A percentile compares a stretch with the other conserved stretches of the same genome.
These are phyloP conservation scores for Sporobolomyces roseus DNA, from an alignment of 768 basidiomycete species.

Conservation along the genomic window DNA sequence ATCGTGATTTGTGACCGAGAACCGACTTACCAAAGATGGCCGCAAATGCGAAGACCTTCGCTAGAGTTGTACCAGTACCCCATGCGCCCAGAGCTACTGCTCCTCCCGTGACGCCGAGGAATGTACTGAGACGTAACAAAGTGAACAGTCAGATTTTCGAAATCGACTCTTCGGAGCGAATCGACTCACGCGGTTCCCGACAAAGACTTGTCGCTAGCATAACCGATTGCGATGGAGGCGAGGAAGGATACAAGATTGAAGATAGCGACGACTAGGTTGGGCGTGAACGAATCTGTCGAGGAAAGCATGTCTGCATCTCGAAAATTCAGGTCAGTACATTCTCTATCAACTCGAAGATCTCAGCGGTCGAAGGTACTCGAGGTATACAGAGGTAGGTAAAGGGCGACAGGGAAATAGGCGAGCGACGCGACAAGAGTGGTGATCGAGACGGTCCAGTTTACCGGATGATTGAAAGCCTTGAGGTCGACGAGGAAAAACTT, in stretches of 20 bases:
- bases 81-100: conserved; percentile 16
- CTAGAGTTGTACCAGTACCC: background rate
- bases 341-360: too few species aligned
- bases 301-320: too few species aligned
- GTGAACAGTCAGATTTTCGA: too few species aligned
- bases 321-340: too few species aligned
- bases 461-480: conserved; percentile 6
- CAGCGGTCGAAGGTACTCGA: too few species aligned
- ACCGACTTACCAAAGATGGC: conserved; percentile 13
- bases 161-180: too few species aligned
- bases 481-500: conserved; percentile 4
- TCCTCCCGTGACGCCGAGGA: conserved; percentile 7
- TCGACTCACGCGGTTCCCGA: background rate
- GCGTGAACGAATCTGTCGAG: too few species aligned
- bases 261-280: conserved; percentile 6
- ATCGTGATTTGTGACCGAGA: too few species aligned
- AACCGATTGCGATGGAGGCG: conserved; percentile 19
- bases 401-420: conserved; percentile 22
- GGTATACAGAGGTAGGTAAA: conserved; percentile 34
- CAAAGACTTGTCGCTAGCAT: conserved; percentile 6
- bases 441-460: conserved; percentile 10
- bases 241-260: conserved; percentile 21
- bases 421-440: conserved; percentile 10
- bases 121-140: too few species aligned
- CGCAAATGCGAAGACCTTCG: conserved; percentile 12